Evolutionary conservation across 2,329 filamentous ascomycete genomes (phyloP).

Genomic region (Rhynchosporium secalis): DNA sequence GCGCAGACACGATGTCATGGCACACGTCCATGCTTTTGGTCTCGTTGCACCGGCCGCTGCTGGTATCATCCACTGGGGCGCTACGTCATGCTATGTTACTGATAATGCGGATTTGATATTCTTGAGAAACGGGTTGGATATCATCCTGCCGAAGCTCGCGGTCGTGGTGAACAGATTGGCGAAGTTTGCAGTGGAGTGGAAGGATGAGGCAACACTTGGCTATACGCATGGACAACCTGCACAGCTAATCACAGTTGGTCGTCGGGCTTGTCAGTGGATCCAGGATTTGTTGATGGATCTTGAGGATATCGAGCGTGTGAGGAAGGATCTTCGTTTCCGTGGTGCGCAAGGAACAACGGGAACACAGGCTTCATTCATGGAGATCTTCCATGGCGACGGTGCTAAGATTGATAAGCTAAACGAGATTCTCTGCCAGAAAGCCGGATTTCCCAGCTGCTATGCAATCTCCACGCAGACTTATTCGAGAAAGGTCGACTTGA

Average conservation of each 20-base stretch:
- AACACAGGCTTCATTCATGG: conserved; percentile 56
- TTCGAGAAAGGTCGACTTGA: conserved; percentile 78
- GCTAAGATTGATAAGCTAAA: conserved; percentile 57
- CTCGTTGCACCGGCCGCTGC: conserved; percentile 72
- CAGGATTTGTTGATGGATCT: conserved; percentile 78
- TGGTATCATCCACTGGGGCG: conserved; percentile 69
- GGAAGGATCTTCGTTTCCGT: conserved; percentile 70
- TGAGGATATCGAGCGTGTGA: conserved; percentile 67
- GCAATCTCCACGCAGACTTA: conserved; percentile 65
- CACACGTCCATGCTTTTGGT: conserved; percentile 71
- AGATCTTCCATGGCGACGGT: conserved; percentile 51
- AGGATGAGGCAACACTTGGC: conserved; percentile 69
- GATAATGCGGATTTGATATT: conserved; percentile 81
- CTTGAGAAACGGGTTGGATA: conserved; percentile 60
- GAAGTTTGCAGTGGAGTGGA: conserved; percentile 71
- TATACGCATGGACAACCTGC: conserved; percentile 46
- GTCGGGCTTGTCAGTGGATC: conserved; percentile 63
- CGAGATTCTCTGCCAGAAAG: conserved; percentile 54
- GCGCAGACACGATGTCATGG: conserved; percentile 64
- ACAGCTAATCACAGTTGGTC: conserved; percentile 40
- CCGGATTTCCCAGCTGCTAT: conserved; percentile 53
- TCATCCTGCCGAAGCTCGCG: conserved; percentile 76
- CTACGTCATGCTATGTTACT: conserved; percentile 31
- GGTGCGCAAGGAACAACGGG: conserved; percentile 66
- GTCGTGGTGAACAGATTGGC: conserved; percentile 75